Evolutionary conservation across 108 stramenopile genomes (phyloP).

Genomic region (Schizochytrium sp.): DNA sequence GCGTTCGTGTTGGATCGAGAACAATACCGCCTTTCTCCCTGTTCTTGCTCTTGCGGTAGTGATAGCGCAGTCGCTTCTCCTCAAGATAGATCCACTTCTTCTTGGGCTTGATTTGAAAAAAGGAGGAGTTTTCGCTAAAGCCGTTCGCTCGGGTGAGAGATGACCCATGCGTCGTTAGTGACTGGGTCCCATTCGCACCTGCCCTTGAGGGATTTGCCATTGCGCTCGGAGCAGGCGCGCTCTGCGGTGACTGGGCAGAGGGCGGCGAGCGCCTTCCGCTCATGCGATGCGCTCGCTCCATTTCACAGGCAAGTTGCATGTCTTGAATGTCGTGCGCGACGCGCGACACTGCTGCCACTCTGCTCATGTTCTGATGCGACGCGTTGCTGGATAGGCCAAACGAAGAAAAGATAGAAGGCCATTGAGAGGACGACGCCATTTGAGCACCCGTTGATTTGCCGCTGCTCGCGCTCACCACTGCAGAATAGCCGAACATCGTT

Average conservation of each 20-base stretch:
- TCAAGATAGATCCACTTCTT: constrained; percentile 16
- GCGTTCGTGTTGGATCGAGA: background rate
- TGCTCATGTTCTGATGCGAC: background rate
- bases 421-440: background rate
- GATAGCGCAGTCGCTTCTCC: constrained; percentile 3
- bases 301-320: background rate
- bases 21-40: background rate
- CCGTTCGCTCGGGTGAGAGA: too few relatives aligned
- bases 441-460: background rate
- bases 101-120: background rate
- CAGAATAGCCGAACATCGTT: background rate
- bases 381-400: background rate
- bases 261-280: background rate
- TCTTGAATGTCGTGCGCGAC: background rate
- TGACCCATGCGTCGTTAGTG: too few relatives aligned
- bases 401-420: constrained; percentile 1
- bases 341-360: background rate
- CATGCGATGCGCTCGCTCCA: background rate
- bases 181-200: too few relatives aligned
- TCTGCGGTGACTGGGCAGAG: background rate
- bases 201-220: too few relatives aligned
- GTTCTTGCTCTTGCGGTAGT: constrained; percentile 18
- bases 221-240: background rate
- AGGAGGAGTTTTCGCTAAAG: background rate
- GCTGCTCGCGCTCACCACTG: background rate